Evolutionary conservation across 345 rosid genomes (phyloP).

Genomic region (Arabidopsis thaliana): DNA sequence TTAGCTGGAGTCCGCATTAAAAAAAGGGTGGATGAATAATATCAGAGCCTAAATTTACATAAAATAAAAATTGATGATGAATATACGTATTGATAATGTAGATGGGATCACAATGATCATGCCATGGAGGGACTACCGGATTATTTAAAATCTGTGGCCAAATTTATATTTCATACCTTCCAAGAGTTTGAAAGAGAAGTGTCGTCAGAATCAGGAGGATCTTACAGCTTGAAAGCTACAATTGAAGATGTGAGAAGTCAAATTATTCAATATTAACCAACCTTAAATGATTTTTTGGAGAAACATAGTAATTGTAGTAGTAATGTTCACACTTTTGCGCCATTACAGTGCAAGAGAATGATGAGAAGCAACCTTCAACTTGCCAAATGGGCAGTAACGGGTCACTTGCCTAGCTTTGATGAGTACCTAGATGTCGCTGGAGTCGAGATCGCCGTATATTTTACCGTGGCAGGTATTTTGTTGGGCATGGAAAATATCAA

Average conservation of each 20-base stretch:
- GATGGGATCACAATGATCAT: conserved; percentile 8
- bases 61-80: not conserved
- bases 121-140: not conserved
- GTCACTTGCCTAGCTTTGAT: conserved; percentile 23
- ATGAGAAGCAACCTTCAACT: conserved; percentile 16
- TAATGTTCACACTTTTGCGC: not conserved
- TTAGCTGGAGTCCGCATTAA: not conserved
- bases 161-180: not conserved
- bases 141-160: not conserved
- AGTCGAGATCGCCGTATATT: not conserved
- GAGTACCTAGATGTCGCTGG: conserved; percentile 21
- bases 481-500: not conserved
- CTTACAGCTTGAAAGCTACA: conserved; percentile 3
- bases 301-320: not conserved
- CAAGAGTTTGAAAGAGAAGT: conserved; percentile 29
- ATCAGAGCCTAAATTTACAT: too few relatives aligned
- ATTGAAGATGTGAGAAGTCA: not conserved
- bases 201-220: conserved; percentile 14
- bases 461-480: not conserved
- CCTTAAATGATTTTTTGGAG: not conserved
- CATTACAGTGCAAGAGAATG: conserved; percentile 10
- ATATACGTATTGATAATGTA: not conserved
- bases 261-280: not conserved
- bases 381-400: conserved; percentile 16
- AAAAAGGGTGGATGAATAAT: too few relatives aligned